Evolutionary conservation across 306 rosid species (phyloP).

Genomic region (Biancaea sappan): DNA sequence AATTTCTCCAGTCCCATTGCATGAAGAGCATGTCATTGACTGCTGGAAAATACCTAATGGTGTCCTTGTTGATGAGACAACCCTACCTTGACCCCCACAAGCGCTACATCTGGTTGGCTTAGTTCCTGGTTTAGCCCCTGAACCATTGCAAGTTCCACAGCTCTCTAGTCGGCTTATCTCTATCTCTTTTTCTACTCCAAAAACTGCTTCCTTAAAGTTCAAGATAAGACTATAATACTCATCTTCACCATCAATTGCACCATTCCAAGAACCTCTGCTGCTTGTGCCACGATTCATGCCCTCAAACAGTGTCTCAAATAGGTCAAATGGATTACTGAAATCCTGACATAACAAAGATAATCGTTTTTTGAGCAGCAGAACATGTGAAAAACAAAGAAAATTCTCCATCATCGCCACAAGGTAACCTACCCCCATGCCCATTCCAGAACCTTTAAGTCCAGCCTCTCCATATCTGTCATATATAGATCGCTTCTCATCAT

Average conservation of each 20-base stretch:
- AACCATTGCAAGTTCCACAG: constrained; percentile 93
- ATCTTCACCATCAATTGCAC: constrained; percentile 49
- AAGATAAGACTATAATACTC: constrained; percentile 86
- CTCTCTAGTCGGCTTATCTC: constrained; percentile 85
- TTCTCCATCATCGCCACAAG: constrained; percentile 23
- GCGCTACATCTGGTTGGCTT: constrained; percentile 77
- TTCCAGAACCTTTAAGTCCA: constrained; percentile 90
- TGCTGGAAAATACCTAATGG: constrained; percentile 98
- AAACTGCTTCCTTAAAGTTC: constrained; percentile 94
- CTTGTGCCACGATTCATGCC: constrained; percentile 49
- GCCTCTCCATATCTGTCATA: constrained; percentile 96
- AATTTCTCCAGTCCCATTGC: constrained; percentile 87
- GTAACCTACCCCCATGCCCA: constrained; percentile 82
- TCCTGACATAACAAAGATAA: constrained; percentile 39
- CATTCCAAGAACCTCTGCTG: constrained; percentile 47
- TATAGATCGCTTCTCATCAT: constrained; percentile 84
- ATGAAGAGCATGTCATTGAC: constrained; percentile 96
- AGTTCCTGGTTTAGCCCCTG: constrained; percentile 97
- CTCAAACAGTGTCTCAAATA: constrained; percentile 47
- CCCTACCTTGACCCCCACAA: constrained; percentile 99
- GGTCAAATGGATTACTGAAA: constrained; percentile 53
- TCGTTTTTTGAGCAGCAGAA: constrained; percentile 30
- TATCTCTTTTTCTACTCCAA: constrained; percentile 95
- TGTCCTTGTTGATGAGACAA: constrained; percentile 86
- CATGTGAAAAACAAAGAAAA: background rate